Evolutionary conservation across 2,329 filamentous ascomycete genomes (phyloP).

Genomic region (Pyrenophora seminiperda): DNA sequence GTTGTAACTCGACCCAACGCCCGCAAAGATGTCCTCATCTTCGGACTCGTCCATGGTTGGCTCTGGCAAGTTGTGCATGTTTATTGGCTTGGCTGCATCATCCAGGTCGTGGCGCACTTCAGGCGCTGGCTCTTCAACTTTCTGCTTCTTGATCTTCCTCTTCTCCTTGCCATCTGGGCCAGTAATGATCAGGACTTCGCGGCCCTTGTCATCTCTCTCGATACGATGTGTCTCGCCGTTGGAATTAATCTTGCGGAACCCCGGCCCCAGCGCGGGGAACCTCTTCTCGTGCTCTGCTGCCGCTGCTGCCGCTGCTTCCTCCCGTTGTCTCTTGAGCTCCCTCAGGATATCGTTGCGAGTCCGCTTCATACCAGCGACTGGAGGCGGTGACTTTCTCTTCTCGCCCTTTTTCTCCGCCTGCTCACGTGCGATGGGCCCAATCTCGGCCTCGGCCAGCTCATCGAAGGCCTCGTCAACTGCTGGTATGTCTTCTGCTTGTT

Average conservation of each 20-base stretch:
- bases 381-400: constrained; percentile 52
- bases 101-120: constrained; percentile 53
- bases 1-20: constrained; percentile 64
- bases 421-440: constrained; percentile 69
- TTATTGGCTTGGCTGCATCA: constrained; percentile 52
- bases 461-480: constrained; percentile 55
- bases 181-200: constrained; percentile 64
- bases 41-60: constrained; percentile 50
- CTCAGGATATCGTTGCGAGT: constrained; percentile 64
- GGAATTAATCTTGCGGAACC: constrained; percentile 60
- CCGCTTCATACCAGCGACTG: constrained; percentile 56
- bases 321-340: constrained; percentile 62
- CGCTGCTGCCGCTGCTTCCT: constrained; percentile 52
- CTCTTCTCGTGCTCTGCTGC: constrained; percentile 47
- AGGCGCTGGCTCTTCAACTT: constrained; percentile 39
- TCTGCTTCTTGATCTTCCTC: constrained; percentile 63
- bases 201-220: constrained; percentile 60
- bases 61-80: constrained; percentile 44
- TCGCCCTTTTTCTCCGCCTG: constrained; percentile 60
- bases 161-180: constrained; percentile 66
- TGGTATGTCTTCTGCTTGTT: constrained; percentile 32
- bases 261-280: constrained; percentile 57
- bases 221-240: constrained; percentile 59
- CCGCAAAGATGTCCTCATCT: constrained; percentile 67
- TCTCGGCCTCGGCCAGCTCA: constrained; percentile 67